Evolutionary conservation across 352 stramenopile species (phyloP).

Genomic region (Saprolegnia parasitica): DNA sequence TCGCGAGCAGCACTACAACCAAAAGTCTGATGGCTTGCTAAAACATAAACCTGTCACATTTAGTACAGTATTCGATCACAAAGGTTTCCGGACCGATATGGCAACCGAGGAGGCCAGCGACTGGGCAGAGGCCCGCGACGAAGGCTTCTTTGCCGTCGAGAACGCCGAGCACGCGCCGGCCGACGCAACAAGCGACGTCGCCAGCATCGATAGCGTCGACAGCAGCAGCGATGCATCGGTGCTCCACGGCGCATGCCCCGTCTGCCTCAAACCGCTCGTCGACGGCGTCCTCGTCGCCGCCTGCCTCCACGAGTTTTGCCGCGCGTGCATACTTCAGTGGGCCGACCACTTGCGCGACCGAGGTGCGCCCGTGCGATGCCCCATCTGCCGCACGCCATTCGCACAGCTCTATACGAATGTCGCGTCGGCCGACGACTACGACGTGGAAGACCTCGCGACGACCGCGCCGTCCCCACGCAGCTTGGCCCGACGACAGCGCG

Average conservation of each 20-base stretch:
- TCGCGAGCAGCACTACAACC: too few species aligned
- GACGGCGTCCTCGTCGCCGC: constrained; percentile 1
- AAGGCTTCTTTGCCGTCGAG: background rate
- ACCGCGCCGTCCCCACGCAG: background rate
- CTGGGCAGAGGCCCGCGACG: background rate
- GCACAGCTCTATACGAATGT: background rate
- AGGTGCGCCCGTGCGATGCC: constrained; percentile 10
- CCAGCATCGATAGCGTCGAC: background rate
- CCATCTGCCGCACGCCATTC: constrained; percentile 10
- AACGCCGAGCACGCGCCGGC: too few species aligned
- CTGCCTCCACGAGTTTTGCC: constrained; percentile 23
- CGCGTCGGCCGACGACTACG: constrained; percentile 1
- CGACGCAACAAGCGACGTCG: background rate
- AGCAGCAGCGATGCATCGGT: background rate
- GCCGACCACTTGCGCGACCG: background rate
- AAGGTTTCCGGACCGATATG: background rate
- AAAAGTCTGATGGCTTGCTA: background rate
- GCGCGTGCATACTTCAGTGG: constrained; percentile 1
- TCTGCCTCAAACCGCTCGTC: constrained; percentile 8
- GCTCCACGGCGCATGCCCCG: constrained; percentile 1
- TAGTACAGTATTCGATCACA: background rate
- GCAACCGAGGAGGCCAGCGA: background rate
- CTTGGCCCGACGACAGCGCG: background rate
- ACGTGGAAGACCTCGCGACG: background rate
- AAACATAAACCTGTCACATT: background rate